Percentiles rank a stretch among this genome's conserved stretches.
Conservation (phyloP, 352 stramenopile genomes). For the Phytophthora quininea region DNA sequence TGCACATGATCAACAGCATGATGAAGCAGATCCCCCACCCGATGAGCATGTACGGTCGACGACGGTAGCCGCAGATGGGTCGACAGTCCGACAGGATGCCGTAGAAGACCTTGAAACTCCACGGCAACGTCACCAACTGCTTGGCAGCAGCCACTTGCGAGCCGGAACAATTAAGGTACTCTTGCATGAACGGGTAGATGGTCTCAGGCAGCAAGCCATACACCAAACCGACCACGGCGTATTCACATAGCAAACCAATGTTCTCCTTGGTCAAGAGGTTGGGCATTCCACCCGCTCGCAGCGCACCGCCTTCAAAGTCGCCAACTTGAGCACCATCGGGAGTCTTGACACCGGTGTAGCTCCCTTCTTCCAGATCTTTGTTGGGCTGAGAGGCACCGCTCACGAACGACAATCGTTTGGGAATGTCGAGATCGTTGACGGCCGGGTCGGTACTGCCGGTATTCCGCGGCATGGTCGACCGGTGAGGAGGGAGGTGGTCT, state of each 20-base stretch:
- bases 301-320: conserved; percentile 9
- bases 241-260: conserved; percentile 30
- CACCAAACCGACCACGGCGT: no score
- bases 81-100: conserved; percentile 75
- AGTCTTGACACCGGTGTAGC: conserved; percentile 10
- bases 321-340: not conserved
- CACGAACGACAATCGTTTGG: conserved; percentile 9
- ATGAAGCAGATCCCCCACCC: conserved; percentile 44
- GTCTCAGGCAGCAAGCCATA: conserved; percentile 36
- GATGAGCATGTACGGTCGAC: conserved; percentile 70
- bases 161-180: conserved; percentile 40
- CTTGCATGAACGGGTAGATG: conserved; percentile 41
- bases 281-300: conserved; percentile 19
- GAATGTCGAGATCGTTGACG: conserved; percentile 14
- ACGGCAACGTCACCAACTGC: conserved; percentile 39
- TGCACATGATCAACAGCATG: conserved; percentile 43
- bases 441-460: conserved; percentile 2
- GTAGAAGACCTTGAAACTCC: conserved; percentile 71
- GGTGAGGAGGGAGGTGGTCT: no score
- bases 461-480: conserved; percentile 33
- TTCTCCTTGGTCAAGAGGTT: conserved; percentile 27
- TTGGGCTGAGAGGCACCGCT: conserved; percentile 4
- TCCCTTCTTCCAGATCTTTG: not conserved
- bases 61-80: conserved; percentile 69
- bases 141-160: conserved; percentile 33